Evolutionary conservation across 495 filamentous ascomycete species (phyloP).

Genomic region (Penicillium fimorum): DNA sequence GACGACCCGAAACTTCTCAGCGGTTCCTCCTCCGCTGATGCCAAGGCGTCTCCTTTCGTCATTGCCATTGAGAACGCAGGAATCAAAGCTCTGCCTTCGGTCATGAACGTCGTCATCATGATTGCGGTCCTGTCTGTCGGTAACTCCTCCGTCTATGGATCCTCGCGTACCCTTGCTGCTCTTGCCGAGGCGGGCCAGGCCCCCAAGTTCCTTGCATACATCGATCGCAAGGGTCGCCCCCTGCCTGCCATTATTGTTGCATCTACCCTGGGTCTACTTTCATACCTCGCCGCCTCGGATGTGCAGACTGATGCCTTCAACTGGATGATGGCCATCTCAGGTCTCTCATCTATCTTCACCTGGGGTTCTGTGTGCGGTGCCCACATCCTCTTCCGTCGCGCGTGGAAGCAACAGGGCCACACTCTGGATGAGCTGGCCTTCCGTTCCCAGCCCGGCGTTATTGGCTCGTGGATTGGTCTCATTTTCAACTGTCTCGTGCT

Average conservation of each 20-base stretch:
- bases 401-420: slow-evolving; percentile 70
- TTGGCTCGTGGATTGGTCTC: slow-evolving; percentile 84
- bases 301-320: slow-evolving; percentile 64
- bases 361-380: slow-evolving; percentile 87
- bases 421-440: slow-evolving; percentile 75
- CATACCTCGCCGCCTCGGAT: slow-evolving; percentile 70
- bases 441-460: slow-evolving; percentile 71
- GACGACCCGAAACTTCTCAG: slow-evolving; percentile 57
- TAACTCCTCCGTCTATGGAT: slow-evolving; percentile 84
- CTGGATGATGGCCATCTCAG: slow-evolving; percentile 90
- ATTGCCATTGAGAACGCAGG: slow-evolving; percentile 82
- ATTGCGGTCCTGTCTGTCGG: slow-evolving; percentile 85
- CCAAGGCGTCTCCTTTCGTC: slow-evolving; percentile 82
- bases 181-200: slow-evolving; percentile 85
- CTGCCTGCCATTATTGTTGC: slow-evolving; percentile 70
- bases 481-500: slow-evolving; percentile 78
- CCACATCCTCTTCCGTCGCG: slow-evolving; percentile 89
- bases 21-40: slow-evolving; percentile 56
- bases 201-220: slow-evolving; percentile 71
- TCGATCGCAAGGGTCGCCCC: slow-evolving; percentile 81
- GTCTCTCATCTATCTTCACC: slow-evolving; percentile 86
- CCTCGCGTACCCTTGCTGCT: slow-evolving; percentile 80
- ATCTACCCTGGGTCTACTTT: slow-evolving; percentile 68
- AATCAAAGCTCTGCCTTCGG: slow-evolving; percentile 69
- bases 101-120: slow-evolving; percentile 91